A percentile compares a stretch with the other conserved stretches of the same genome.
These are phyloP conservation scores for Colletotrichum theobromicola DNA, from an alignment of 2,329 filamentous ascomycete genomes.

Conservation along the genomic window DNA sequence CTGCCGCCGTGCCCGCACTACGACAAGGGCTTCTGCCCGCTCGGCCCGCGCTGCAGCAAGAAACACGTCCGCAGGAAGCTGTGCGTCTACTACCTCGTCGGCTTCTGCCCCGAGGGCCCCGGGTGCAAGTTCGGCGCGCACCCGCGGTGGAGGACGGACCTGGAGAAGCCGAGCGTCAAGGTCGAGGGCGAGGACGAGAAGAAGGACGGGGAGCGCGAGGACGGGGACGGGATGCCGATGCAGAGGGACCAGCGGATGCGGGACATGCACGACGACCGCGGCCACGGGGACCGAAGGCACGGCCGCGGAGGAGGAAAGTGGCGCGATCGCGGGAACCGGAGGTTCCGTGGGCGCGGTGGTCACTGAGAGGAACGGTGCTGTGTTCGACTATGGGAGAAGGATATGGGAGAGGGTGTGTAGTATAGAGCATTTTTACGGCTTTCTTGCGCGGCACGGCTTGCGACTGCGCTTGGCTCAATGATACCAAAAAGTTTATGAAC, in stretches of 20 bases:
- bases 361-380: not conserved
- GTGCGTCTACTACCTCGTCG: slow-evolving; percentile 87
- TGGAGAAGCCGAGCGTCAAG: slow-evolving; percentile 78
- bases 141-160: slow-evolving; percentile 77
- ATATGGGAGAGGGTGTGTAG: not conserved
- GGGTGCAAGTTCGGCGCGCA: slow-evolving; percentile 83
- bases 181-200: slow-evolving; percentile 65
- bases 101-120: slow-evolving; percentile 87
- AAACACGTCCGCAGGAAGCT: slow-evolving; percentile 84
- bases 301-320: slow-evolving; percentile 37
- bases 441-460: not conserved
- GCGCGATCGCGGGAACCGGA: slow-evolving; percentile 29
- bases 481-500: not conserved
- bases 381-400: not conserved
- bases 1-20: slow-evolving; percentile 87
- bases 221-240: slow-evolving; percentile 34
- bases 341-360: slow-evolving; percentile 35
- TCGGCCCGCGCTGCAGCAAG: slow-evolving; percentile 86
- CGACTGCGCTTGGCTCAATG: not conserved
- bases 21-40: slow-evolving; percentile 90
- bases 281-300: slow-evolving; percentile 31
- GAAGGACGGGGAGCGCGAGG: slow-evolving; percentile 59
- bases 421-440: not conserved
- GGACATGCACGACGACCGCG: slow-evolving; percentile 44
- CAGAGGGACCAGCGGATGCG: slow-evolving; percentile 33